These are phyloP conservation scores for Yamadazyma siamensis DNA, from an alignment of 1,139 yeast genomes.

Conservation along the genomic window DNA sequence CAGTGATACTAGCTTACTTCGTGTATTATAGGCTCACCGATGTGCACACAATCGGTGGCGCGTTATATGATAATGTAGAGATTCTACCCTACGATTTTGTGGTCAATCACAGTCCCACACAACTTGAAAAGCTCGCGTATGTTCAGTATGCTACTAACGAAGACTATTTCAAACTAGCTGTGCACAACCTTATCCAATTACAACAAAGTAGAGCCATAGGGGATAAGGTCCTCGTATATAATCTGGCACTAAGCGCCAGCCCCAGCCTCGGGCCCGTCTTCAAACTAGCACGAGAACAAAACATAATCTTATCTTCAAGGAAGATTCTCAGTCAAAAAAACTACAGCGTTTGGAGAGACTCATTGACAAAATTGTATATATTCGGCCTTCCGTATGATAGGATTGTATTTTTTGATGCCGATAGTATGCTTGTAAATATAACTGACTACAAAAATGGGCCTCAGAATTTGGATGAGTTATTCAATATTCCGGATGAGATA, in stretches of 20 bases:
- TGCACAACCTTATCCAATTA: constrained; percentile 26
- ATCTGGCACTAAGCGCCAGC: constrained; percentile 12
- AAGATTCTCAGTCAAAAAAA: constrained; percentile 1
- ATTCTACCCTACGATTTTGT: neutral
- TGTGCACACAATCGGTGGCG: too few relatives aligned
- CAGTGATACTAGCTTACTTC: too few relatives aligned
- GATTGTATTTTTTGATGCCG: constrained; percentile 42
- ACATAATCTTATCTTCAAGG: constrained; percentile 5
- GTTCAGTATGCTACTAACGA: constrained; percentile 36
- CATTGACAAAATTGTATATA: constrained; percentile 53
- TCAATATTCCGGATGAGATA: constrained; percentile 24
- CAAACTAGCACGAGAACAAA: neutral
- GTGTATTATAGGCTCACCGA: too few relatives aligned
- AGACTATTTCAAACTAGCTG: constrained; percentile 31
- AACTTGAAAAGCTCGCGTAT: constrained; percentile 15
- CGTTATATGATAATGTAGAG: too few relatives aligned
- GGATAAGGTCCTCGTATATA: constrained; percentile 27
- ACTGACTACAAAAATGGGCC: constrained; percentile 8
- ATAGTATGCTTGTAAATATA: constrained; percentile 29
- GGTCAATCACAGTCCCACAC: too few relatives aligned
- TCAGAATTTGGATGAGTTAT: constrained; percentile 30
- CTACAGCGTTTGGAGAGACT: constrained; percentile 39
- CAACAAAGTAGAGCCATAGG: constrained; percentile 19
- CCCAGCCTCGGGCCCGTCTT: neutral
- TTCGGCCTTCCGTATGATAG: constrained; percentile 48